These are phyloP conservation scores for Pachysandra terminalis DNA, from an alignment of 164 flowering plant species.

Conservation along the genomic window DNA sequence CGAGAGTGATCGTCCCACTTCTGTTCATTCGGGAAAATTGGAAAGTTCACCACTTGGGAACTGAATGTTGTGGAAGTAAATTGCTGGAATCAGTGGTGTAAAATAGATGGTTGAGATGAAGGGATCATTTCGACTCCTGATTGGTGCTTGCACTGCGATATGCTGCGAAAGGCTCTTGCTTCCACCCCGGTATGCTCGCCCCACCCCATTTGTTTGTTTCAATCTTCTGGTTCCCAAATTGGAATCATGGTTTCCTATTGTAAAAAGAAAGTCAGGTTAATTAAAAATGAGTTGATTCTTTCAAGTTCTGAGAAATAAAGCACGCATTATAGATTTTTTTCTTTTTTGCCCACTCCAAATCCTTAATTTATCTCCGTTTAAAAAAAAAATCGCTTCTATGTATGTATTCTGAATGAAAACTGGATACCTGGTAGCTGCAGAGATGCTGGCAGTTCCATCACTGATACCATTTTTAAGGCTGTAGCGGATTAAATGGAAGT, in stretches of 20 bases:
- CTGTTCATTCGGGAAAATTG: background rate
- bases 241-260: conserved; percentile 1
- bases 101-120: background rate
- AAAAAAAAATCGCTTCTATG: too few species aligned
- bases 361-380: background rate
- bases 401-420: background rate
- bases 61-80: too few species aligned
- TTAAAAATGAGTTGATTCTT: conserved; percentile 3
- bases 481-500: too few species aligned
- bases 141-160: conserved; percentile 1
- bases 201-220: background rate
- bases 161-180: background rate
- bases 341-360: background rate
- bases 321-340: background rate
- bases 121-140: too few species aligned
- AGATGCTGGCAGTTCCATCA: too few species aligned
- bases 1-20: conserved; percentile 14
- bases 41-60: background rate
- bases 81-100: background rate
- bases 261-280: background rate
- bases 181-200: conserved; percentile 5
- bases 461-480: too few species aligned
- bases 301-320: background rate
- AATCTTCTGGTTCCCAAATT: conserved; percentile 1
- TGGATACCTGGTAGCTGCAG: too few species aligned